Conservation (phyloP, 164 flowering plant genomes). For the Piper longum region DNA sequence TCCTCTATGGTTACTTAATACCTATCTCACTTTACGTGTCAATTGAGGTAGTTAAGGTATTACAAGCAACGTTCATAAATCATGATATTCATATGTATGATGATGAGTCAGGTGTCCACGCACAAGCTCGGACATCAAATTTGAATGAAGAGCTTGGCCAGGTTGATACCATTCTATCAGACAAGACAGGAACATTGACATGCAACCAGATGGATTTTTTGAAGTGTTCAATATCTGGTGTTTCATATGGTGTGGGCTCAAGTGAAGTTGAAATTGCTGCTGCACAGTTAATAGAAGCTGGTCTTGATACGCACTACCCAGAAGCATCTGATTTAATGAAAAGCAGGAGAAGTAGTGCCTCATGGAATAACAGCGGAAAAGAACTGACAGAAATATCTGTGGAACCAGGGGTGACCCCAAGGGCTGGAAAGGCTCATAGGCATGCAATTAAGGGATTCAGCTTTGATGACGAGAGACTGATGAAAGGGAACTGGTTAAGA, state of each 20-base stretch:
- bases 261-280: conserved; percentile 53
- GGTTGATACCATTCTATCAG: conserved; percentile 66
- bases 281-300: conserved; percentile 21
- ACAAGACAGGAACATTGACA: conserved; percentile 76
- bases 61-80: conserved; percentile 59
- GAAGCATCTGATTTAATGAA: conserved; percentile 20
- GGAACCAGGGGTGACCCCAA: not conserved
- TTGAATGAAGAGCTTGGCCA: conserved; percentile 81
- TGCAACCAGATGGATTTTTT: conserved; percentile 77
- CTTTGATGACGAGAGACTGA: conserved; percentile 48
- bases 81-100: conserved; percentile 52
- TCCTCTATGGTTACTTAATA: conserved; percentile 56
- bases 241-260: conserved; percentile 50
- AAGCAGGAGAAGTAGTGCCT: conserved; percentile 10
- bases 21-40: conserved; percentile 75
- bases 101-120: conserved; percentile 42
- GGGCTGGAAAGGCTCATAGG: conserved; percentile 1
- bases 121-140: conserved; percentile 62
- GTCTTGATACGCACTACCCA: conserved; percentile 25
- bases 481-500: conserved; percentile 29
- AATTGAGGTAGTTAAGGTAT: conserved; percentile 66
- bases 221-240: conserved; percentile 60
- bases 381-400: conserved; percentile 5
- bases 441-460: conserved; percentile 47
- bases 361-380: conserved; percentile 8